Percentiles rank a stretch among this genome's conserved stretches.
These are phyloP conservation scores for Albatrellus sp. DNA, from an alignment of 1,284 basidiomycete species.

Conservation along the genomic window DNA sequence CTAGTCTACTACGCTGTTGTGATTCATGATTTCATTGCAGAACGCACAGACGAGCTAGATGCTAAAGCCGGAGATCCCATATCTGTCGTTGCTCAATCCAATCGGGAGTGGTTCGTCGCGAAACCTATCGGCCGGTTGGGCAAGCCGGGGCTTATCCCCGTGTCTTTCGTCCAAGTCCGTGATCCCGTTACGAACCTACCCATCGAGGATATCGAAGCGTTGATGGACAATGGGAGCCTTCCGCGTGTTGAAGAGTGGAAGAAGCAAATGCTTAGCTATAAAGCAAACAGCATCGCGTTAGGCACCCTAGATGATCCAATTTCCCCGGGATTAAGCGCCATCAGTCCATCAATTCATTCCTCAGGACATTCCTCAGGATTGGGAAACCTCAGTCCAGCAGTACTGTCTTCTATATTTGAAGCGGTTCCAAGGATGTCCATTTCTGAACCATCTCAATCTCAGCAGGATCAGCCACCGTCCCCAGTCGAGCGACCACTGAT, in stretches of 20 bases:
- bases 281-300: slow-evolving; percentile 89
- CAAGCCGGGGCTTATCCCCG: slow-evolving; percentile 92
- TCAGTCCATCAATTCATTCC: slow-evolving; percentile 27
- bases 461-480: slow-evolving; percentile 16
- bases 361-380: too few relatives aligned
- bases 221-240: slow-evolving; percentile 78
- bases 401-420: slow-evolving; percentile 9
- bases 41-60: slow-evolving; percentile 92
- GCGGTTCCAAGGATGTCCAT: slow-evolving; percentile 11
- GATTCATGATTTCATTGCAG: slow-evolving; percentile 89
- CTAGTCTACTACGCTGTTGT: slow-evolving; percentile 86
- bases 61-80: slow-evolving; percentile 91
- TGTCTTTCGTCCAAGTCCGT: slow-evolving; percentile 91
- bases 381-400: slow-evolving; percentile 14
- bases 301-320: slow-evolving; percentile 73
- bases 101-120: slow-evolving; percentile 82
- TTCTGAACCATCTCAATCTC: slow-evolving; percentile 17
- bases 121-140: slow-evolving; percentile 94
- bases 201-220: slow-evolving; percentile 58
- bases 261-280: slow-evolving; percentile 87
- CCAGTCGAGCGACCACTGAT: slow-evolving; percentile 11
- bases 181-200: slow-evolving; percentile 80
- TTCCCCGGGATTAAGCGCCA: slow-evolving; percentile 28
- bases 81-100: slow-evolving; percentile 84
- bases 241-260: slow-evolving; percentile 99